These are phyloP conservation scores for Cinnamomum micranthum DNA, from an alignment of 164 flowering plant genomes.

Conservation along the genomic window DNA sequence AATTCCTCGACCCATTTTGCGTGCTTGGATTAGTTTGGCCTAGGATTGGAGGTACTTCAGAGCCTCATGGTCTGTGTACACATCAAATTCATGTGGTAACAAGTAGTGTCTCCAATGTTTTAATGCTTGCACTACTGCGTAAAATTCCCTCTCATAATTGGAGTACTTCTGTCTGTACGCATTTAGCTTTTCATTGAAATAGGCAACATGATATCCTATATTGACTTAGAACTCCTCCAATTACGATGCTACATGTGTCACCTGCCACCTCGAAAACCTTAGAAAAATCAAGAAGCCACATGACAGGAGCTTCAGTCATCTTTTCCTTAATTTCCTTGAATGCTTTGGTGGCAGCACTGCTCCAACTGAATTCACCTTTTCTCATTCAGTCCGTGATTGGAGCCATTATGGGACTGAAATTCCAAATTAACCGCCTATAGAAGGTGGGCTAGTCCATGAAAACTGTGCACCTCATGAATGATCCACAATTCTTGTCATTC, in stretches of 20 bases:
- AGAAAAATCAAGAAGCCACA: too few relatives aligned
- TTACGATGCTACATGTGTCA: not conserved
- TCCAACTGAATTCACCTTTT: not conserved
- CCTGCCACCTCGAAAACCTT: not conserved
- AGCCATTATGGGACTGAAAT: not conserved
- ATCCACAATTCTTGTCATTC: too few relatives aligned
- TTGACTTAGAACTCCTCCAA: not conserved
- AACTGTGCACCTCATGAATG: not conserved
- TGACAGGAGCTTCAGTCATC: too few relatives aligned
- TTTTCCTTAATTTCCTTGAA: too few relatives aligned
- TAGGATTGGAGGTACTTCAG: too few relatives aligned
- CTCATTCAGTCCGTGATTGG: not conserved
- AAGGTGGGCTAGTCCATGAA: not conserved
- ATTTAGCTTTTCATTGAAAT: too few relatives aligned
- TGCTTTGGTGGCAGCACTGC: not conserved
- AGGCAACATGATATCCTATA: not conserved
- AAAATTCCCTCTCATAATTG: not conserved
- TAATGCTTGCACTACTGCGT: not conserved
- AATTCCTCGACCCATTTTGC: too few relatives aligned
- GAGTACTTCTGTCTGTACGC: not conserved
- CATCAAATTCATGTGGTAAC: not conserved
- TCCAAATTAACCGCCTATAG: not conserved
- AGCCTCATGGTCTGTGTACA: too few relatives aligned
- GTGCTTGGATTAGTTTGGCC: too few relatives aligned
- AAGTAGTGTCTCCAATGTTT: conserved; percentile 1